Evolutionary conservation across 1,284 basidiomycete species (phyloP), one percentile per base, ranked within the genome.

Genomic region (Nidula niveotomentosa): DNA sequence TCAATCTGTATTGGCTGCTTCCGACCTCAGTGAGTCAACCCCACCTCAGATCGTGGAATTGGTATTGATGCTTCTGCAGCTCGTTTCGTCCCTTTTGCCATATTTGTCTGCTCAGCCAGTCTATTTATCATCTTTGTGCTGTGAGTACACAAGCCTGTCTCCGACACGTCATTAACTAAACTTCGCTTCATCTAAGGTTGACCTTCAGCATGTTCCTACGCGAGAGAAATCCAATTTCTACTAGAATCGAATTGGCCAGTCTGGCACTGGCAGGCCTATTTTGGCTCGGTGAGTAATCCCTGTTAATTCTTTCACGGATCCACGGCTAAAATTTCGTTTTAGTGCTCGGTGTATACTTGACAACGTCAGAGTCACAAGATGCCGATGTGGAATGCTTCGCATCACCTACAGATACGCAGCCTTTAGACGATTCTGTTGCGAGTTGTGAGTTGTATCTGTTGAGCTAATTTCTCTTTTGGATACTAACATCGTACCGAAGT

Each of bases 351-450:
- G 78, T 83, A 18, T 90, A 85, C 66, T 72, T 91, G 51, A 80
- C 80, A 45, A 85, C 85, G 46, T 91, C 90, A 30, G 84, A 85
- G 60, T 84, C 88, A 18, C 84, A 89, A 66, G 77, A 80, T 60
- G 90, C 90, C 23, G 86, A 90, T 64, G 90, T 92, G 17, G 89
- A 92, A 68, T 92, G 90, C 65, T 92, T 84, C 67, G 76, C 85
- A 36, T 81, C 86, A 39, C 70, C 70, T 49, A 78, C 78, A 49
- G 68, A 71, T 36, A 72, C 73, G 41, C 74, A 77, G 56, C 76
- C 77, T 35, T 71, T 86, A 47, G 78, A 87, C 39, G 79, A 84
- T 49, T 76, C 75, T 33, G 57, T 69, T 49, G 73, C 78, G 35
- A 72, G 78, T 57, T 90, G 89, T 91, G 64, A 71, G 88, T 77